Percentiles rank a stretch among this genome's conserved stretches.
phyloP scores from a whole-genome alignment of 2,329 filamentous ascomycete species.

The Macrophomina phaseolina region DNA sequence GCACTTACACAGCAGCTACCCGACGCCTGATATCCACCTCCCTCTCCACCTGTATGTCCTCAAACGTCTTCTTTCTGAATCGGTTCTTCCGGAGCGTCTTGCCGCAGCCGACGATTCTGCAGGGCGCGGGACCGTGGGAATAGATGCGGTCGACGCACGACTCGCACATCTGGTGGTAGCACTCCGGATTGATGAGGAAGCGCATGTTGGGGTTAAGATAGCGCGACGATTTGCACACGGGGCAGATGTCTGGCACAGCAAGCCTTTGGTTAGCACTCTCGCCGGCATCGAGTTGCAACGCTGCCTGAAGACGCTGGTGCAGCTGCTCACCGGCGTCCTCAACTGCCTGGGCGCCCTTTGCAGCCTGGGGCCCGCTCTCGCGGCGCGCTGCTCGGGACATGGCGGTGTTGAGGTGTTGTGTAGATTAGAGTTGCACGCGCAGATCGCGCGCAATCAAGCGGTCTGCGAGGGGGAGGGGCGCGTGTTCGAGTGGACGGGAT shows the following conservation, averaged over 20 bases:
- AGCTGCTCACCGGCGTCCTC: slow-evolving; percentile 46
- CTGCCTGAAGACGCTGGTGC: slow-evolving; percentile 16
- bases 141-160: slow-evolving; percentile 96
- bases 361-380: slow-evolving; percentile 35
- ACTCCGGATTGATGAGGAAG: slow-evolving; percentile 97
- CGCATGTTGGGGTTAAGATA: slow-evolving; percentile 94
- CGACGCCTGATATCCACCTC: slow-evolving; percentile 90
- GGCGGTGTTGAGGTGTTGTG: slow-evolving; percentile 28
- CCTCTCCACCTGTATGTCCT: slow-evolving; percentile 83
- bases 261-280: slow-evolving; percentile 20
- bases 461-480: slow-evolving; percentile 12
- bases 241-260: slow-evolving; percentile 74
- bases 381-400: slow-evolving; percentile 44
- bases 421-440: slow-evolving; percentile 16
- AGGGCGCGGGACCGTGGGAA: slow-evolving; percentile 86
- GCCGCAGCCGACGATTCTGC: slow-evolving; percentile 86
- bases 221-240: slow-evolving; percentile 94
- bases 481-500: slow-evolving; percentile 10
- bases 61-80: slow-evolving; percentile 89
- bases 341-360: slow-evolving; percentile 34
- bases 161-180: slow-evolving; percentile 99
- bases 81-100: slow-evolving; percentile 83
- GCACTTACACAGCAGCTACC: slow-evolving; percentile 65
- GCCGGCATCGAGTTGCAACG: slow-evolving; percentile 30
- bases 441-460: slow-evolving; percentile 23